A percentile compares a stretch with the other conserved stretches of the same genome.
These are phyloP conservation scores for Ogataea hybrid DNA, from an alignment of 1,139 yeast species.

Conservation along the genomic window DNA sequence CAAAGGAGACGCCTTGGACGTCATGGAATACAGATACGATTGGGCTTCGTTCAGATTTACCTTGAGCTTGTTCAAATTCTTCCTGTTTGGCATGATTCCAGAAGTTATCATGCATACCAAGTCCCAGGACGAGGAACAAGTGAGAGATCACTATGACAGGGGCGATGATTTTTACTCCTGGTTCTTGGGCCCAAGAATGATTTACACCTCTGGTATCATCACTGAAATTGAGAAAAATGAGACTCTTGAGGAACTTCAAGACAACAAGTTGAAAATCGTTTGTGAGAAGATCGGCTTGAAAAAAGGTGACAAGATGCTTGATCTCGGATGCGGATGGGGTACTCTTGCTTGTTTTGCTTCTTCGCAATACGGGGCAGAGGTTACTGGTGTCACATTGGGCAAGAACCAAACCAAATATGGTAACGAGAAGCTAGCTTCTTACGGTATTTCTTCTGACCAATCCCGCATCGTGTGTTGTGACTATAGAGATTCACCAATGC, in stretches of 20 bases:
- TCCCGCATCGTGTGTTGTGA: conserved; percentile 79
- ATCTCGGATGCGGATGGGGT: conserved; percentile 97
- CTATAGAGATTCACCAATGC: conserved; percentile 87
- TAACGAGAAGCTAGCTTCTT: conserved; percentile 61
- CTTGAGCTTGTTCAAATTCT: conserved; percentile 71
- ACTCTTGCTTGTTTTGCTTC: conserved; percentile 86
- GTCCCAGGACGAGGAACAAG: conserved; percentile 96
- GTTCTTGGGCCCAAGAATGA: conserved; percentile 95
- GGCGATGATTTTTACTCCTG: conserved; percentile 95
- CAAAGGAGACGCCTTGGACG: conserved; percentile 85
- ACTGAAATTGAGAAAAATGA: conserved; percentile 70
- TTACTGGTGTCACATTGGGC: conserved; percentile 89
- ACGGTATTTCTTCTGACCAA: conserved; percentile 68
- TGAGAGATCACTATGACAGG: conserved; percentile 92
- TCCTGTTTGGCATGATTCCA: conserved; percentile 87
- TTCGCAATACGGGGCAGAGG: conserved; percentile 77
- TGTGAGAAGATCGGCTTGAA: conserved; percentile 82
- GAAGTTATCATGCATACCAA: conserved; percentile 90
- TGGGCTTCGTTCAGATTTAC: conserved; percentile 88
- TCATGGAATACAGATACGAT: conserved; percentile 84
- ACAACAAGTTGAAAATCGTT: conserved; percentile 82
- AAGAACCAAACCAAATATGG: conserved; percentile 93
- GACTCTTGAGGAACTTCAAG: conserved; percentile 83
- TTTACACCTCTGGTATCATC: conserved; percentile 86
- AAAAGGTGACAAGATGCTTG: conserved; percentile 73